phyloP scores from a whole-genome alignment of 352 stramenopile species.

The Globisporangium paroecandrum region DNA sequence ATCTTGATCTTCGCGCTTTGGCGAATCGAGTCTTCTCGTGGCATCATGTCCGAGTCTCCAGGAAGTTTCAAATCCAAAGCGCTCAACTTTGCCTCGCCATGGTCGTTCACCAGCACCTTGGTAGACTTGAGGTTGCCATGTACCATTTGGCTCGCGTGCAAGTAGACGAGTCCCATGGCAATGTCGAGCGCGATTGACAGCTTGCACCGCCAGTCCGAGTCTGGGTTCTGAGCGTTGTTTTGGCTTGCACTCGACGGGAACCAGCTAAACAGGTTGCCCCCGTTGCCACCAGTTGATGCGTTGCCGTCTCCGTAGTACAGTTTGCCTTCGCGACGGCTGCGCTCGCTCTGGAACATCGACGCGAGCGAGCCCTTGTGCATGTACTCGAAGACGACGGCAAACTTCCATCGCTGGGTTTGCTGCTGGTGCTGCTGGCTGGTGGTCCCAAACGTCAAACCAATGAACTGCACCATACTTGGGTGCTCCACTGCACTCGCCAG shows the following conservation, averaged over 20 bases:
- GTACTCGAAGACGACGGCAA: conserved; percentile 74
- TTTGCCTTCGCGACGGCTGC: conserved; percentile 55
- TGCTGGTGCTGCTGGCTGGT: conserved; percentile 20
- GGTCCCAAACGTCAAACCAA: conserved; percentile 63
- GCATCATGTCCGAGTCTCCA: conserved; percentile 16
- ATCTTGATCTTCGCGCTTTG: conserved; percentile 37
- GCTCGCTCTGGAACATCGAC: conserved; percentile 53
- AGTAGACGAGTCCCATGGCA: conserved; percentile 73
- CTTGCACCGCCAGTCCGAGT: conserved; percentile 64
- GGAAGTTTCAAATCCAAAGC: conserved; percentile 55
- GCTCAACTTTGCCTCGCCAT: conserved; percentile 75
- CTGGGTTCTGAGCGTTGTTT: conserved; percentile 32
- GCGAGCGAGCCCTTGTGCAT: conserved; percentile 67
- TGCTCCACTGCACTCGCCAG: conserved; percentile 60
- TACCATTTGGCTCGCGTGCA: conserved; percentile 59
- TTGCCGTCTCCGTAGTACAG: conserved; percentile 35
- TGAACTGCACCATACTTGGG: conserved; percentile 73
- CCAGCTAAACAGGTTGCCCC: conserved; percentile 53
- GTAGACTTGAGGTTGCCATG: conserved; percentile 57
- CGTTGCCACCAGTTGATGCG: conserved; percentile 9
- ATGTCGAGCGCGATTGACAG: conserved; percentile 76
- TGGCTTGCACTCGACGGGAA: conserved; percentile 33
- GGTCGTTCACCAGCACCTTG: conserved; percentile 72
- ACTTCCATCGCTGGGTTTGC: conserved; percentile 42
- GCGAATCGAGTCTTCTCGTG: conserved; percentile 36